Conservation (phyloP, 495 filamentous ascomycete genomes). For the Penicillium pancosmium region DNA sequence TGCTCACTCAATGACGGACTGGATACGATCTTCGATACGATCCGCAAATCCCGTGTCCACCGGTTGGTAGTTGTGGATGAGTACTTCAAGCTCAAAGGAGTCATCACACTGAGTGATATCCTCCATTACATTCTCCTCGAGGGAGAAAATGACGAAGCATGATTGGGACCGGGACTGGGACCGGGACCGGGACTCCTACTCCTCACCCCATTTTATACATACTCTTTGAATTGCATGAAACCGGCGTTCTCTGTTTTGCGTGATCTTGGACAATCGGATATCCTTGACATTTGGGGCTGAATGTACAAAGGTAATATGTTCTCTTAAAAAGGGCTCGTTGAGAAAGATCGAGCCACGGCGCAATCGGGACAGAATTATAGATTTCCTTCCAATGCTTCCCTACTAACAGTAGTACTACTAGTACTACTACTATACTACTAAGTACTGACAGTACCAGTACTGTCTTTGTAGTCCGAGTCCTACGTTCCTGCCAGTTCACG, state of each 20-base stretch:
- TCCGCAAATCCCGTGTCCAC: conserved; percentile 92
- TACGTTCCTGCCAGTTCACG: neutral
- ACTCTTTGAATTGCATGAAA: conserved; percentile 36
- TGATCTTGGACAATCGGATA: conserved; percentile 4
- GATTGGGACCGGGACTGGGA: conserved; percentile 18
- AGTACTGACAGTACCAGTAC: no score
- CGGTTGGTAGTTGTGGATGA: conserved; percentile 92
- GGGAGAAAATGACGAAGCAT: conserved; percentile 63
- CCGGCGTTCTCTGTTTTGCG: conserved; percentile 36
- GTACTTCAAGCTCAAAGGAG: conserved; percentile 77
- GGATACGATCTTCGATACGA: conserved; percentile 95
- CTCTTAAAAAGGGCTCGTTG: conserved; percentile 3
- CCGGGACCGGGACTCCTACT: neutral
- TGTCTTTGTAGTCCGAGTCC: neutral
- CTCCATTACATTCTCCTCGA: conserved; percentile 91
- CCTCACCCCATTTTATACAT: conserved; percentile 29
- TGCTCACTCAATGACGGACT: conserved; percentile 89
- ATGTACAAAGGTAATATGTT: conserved; percentile 39
- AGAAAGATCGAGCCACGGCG: neutral
- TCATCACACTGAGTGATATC: conserved; percentile 95
- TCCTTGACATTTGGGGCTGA: conserved; percentile 18
- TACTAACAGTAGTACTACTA: neutral
- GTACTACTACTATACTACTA: no score
- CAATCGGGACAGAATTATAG: conserved; percentile 37
- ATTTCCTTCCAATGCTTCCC: conserved; percentile 15